phyloP scores from a whole-genome alignment of 1,139 yeast species.

The Taphrina sp. region DNA sequence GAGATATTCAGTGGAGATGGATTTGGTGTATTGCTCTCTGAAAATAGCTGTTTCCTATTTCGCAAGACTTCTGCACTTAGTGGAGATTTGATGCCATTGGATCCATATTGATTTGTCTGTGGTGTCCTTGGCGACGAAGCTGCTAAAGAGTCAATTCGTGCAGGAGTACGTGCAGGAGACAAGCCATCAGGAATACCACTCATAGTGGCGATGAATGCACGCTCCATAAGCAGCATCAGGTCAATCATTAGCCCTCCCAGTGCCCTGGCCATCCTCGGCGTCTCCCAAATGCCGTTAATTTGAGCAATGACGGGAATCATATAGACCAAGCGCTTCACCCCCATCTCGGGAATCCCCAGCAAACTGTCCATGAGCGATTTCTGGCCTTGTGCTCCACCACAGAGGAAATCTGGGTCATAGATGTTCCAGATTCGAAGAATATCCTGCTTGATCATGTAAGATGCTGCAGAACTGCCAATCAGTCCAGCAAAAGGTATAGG shows the following conservation, averaged over 20 bases:
- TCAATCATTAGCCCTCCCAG: conserved; percentile 30
- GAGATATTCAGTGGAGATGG: not conserved
- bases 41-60: not conserved
- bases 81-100: conserved; percentile 7
- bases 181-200: not conserved
- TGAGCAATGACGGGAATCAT: conserved; percentile 23
- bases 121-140: conserved; percentile 18
- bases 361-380: conserved; percentile 20
- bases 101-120: not conserved
- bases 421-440: conserved; percentile 22
- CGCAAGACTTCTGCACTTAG: conserved; percentile 13
- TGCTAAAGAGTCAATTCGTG: not conserved
- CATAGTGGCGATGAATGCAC: conserved; percentile 27
- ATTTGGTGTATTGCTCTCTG: not conserved
- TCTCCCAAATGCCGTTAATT: conserved; percentile 20
- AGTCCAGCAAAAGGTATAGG: conserved; percentile 30
- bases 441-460: conserved; percentile 21
- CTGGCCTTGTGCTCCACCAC: conserved; percentile 6
- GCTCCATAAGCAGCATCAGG: conserved; percentile 26
- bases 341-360: not conserved
- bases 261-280: conserved; percentile 19
- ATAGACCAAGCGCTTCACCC: conserved; percentile 19
- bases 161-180: conserved; percentile 8
- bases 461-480: conserved; percentile 14
- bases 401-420: conserved; percentile 19